These are phyloP conservation scores for Sugiyamaella japonica DNA, from an alignment of 1,139 yeast species.

Conservation along the genomic window DNA sequence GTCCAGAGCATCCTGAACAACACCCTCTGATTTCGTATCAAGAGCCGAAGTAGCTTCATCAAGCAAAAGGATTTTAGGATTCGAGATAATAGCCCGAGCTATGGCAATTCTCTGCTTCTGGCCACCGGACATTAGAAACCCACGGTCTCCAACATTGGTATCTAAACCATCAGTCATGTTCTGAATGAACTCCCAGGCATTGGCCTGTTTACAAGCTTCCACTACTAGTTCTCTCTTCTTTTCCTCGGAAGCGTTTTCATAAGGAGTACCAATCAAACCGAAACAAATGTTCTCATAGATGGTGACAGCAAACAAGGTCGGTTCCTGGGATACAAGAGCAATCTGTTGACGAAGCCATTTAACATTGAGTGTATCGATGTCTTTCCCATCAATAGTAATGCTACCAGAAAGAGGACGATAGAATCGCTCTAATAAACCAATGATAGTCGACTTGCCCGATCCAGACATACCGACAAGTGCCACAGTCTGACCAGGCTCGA, in stretches of 20 bases:
- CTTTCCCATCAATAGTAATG: slow-evolving; percentile 64
- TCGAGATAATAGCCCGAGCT: slow-evolving; percentile 73
- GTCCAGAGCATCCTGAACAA: slow-evolving; percentile 54
- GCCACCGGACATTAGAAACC: slow-evolving; percentile 68
- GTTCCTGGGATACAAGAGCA: slow-evolving; percentile 90
- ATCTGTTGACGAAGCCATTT: slow-evolving; percentile 70
- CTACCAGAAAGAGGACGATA: slow-evolving; percentile 63
- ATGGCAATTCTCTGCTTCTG: slow-evolving; percentile 89
- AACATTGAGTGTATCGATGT: slow-evolving; percentile 64
- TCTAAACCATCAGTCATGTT: slow-evolving; percentile 46
- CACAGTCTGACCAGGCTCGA: slow-evolving; percentile 72
- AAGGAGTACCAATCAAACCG: slow-evolving; percentile 59
- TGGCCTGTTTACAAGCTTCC: slow-evolving; percentile 44
- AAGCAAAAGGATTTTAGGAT: slow-evolving; percentile 60
- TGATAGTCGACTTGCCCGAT: slow-evolving; percentile 85
- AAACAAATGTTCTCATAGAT: slow-evolving; percentile 77
- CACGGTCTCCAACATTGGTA: slow-evolving; percentile 58
- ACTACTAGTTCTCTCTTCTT: slow-evolving; percentile 38
- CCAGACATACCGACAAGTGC: slow-evolving; percentile 94
- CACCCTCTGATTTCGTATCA: slow-evolving; percentile 65
- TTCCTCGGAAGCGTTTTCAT: slow-evolving; percentile 45
- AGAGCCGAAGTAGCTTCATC: slow-evolving; percentile 84
- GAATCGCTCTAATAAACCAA: slow-evolving; percentile 69
- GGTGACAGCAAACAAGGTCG: slow-evolving; percentile 75
- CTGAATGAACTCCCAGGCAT: slow-evolving; percentile 46